A percentile compares a stretch with the other conserved stretches of the same genome.
Conservation (phyloP, 2,329 filamentous ascomycete genomes). For the Colletotrichum lentis region DNA sequence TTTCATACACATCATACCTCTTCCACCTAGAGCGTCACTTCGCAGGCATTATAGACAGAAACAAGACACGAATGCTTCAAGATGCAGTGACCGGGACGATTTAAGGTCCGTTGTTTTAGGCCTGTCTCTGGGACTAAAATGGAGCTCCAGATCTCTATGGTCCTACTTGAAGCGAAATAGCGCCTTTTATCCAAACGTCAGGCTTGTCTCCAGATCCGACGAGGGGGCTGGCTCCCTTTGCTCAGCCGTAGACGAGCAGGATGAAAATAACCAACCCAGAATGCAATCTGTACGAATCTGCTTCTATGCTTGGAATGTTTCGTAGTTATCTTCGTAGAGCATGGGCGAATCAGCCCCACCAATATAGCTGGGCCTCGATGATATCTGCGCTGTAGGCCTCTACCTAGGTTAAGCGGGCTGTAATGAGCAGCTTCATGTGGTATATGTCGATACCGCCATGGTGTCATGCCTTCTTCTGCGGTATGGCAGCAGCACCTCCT, state of each 20-base stretch:
- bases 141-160: neutral
- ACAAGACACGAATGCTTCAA: neutral
- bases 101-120: neutral
- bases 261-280: neutral
- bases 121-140: neutral
- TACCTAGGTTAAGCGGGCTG: neutral
- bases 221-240: neutral
- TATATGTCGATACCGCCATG: neutral
- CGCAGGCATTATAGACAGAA: neutral
- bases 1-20: constrained; percentile 4
- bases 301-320: neutral
- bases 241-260: neutral
- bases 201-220: neutral
- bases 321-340: neutral
- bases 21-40: constrained; percentile 16
- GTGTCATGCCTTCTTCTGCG: neutral
- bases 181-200: neutral
- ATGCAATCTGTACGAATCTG: neutral
- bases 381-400: neutral
- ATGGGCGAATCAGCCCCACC: neutral
- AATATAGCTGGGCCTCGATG: too few relatives aligned
- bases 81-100: neutral
- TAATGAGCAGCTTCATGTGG: neutral
- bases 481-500: neutral
- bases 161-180: neutral